Evolutionary conservation across 2,329 filamentous ascomycete species (phyloP).

Genomic region (Cordyceps fumosorosea): DNA sequence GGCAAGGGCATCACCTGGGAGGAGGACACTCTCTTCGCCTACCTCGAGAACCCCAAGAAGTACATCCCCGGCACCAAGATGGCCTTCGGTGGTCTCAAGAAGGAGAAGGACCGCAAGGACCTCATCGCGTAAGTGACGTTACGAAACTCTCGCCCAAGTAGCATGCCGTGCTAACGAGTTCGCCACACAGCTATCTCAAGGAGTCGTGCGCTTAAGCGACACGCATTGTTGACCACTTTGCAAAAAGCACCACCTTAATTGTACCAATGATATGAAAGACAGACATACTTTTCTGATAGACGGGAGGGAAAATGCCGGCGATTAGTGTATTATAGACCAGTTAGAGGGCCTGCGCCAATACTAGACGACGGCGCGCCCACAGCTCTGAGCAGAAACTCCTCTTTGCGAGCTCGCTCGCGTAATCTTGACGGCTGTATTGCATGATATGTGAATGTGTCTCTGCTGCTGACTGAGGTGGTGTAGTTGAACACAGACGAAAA

Average conservation of each 20-base stretch:
- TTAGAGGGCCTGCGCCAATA: slow-evolving; percentile 21
- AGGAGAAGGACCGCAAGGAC: slow-evolving; percentile 98
- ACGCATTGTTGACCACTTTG: background rate
- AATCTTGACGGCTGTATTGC: background rate
- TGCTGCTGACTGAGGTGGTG: background rate
- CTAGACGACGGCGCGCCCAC: slow-evolving; percentile 24
- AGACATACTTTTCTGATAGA: slow-evolving; percentile 26
- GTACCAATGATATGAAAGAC: slow-evolving; percentile 8
- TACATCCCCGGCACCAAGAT: slow-evolving; percentile 99
- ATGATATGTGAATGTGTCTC: background rate
- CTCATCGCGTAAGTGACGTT: slow-evolving; percentile 75
- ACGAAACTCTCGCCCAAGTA: background rate
- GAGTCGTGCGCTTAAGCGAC: slow-evolving; percentile 61
- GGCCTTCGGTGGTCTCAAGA: slow-evolving; percentile 99
- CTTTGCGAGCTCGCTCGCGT: slow-evolving; percentile 21
- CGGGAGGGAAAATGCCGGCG: slow-evolving; percentile 20
- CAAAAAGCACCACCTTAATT: slow-evolving; percentile 9
- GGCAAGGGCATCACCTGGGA: slow-evolving; percentile 86
- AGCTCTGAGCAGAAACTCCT: slow-evolving; percentile 27
- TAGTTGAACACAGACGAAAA: background rate
- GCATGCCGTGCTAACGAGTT: slow-evolving; percentile 22
- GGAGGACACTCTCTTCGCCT: slow-evolving; percentile 81
- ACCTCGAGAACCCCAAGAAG: slow-evolving; percentile 99
- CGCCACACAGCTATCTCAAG: slow-evolving; percentile 53
- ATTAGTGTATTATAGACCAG: slow-evolving; percentile 34